Conservation (phyloP, 2,329 filamentous ascomycete species). For the Exophiala xenobiotica region DNA sequence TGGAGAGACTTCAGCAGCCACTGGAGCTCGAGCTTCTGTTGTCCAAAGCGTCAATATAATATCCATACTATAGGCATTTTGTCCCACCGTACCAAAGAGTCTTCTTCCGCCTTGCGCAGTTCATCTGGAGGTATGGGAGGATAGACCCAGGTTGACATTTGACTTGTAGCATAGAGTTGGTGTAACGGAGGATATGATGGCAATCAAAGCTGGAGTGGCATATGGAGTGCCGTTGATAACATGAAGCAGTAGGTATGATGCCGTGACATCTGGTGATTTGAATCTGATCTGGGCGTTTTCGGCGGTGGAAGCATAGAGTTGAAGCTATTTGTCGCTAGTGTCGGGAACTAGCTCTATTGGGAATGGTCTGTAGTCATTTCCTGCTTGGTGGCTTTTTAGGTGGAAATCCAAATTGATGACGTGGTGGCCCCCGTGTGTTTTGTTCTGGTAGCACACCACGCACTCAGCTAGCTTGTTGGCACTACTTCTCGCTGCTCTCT, state of each 20-base stretch:
- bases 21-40: conserved; percentile 51
- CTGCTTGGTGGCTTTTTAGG: neutral
- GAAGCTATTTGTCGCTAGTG: conserved; percentile 10
- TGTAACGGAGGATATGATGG: neutral
- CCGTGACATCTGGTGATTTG: neutral
- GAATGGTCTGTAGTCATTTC: neutral
- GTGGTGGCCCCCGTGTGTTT: neutral
- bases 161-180: neutral
- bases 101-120: conserved; percentile 54
- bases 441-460: too few species aligned
- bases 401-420: conserved; percentile 2
- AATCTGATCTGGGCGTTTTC: neutral
- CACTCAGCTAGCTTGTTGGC: neutral
- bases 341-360: conserved; percentile 1
- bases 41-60: conserved; percentile 11
- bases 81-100: conserved; percentile 47
- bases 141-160: conserved; percentile 63
- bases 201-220: too few species aligned
- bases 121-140: conserved; percentile 55
- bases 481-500: neutral
- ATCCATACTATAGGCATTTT: neutral
- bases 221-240: too few species aligned
- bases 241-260: too few species aligned
- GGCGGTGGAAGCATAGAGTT: conserved; percentile 8
- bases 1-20: conserved; percentile 64